A percentile compares a stretch with the other conserved stretches of the same genome.
These are phyloP conservation scores for Flagelloscypha sp. DNA, from an alignment of 768 basidiomycete species.

Conservation along the genomic window DNA sequence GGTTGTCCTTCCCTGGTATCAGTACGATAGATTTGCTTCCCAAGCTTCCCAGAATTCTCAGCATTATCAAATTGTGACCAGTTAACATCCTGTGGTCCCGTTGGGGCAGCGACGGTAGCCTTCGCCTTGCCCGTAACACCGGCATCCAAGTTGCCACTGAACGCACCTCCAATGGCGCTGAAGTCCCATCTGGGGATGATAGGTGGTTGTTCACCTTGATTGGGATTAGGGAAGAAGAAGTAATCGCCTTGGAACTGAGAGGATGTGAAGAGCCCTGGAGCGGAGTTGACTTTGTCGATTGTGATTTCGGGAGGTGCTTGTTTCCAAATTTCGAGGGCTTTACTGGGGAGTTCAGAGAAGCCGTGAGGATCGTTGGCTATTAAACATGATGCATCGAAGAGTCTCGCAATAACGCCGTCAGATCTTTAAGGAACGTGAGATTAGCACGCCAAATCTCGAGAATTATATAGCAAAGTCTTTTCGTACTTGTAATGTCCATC, in stretches of 20 bases:
- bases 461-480: too few species aligned
- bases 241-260: constrained; percentile 23
- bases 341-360: too few species aligned
- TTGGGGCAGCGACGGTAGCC: constrained; percentile 18
- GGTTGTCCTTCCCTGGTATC: constrained; percentile 33
- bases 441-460: too few species aligned
- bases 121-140: constrained; percentile 17
- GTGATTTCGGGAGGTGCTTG: too few species aligned
- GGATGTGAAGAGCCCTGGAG: too few species aligned
- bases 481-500: constrained; percentile 17
- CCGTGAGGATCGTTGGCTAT: too few species aligned
- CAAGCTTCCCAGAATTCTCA: constrained; percentile 29
- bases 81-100: constrained; percentile 24
- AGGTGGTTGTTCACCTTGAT: constrained; percentile 19
- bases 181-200: constrained; percentile 34
- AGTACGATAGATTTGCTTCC: constrained; percentile 29
- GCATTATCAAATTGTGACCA: constrained; percentile 30
- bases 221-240: constrained; percentile 32
- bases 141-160: too few species aligned
- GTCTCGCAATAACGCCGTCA: constrained; percentile 27
- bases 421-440: too few species aligned
- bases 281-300: too few species aligned
- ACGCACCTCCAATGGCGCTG: constrained; percentile 20
- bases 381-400: constrained; percentile 34
- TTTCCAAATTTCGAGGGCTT: too few species aligned